Evolutionary conservation across 2,329 filamentous ascomycete genomes (phyloP), one percentile per base, ranked within the genome.

Genomic region (Eutypa lata): DNA sequence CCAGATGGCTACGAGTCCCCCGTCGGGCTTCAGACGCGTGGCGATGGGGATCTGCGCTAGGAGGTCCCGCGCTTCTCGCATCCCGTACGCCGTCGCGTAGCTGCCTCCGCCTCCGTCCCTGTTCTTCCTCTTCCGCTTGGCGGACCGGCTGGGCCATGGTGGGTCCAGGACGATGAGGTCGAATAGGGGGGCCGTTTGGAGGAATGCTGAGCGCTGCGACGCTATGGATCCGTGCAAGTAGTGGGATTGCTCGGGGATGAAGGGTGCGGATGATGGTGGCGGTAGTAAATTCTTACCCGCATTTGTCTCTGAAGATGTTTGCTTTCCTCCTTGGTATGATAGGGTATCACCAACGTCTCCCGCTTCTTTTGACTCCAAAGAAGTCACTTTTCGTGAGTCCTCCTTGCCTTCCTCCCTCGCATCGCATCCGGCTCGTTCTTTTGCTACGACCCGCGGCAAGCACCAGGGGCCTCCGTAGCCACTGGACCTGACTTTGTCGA

Each of bases 71-170:
- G 84, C 75, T 48, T 81, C 76, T 13, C 71, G 63, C 42, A 76
- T 69, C 53, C 71, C 71, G 48, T 72, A 63, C 5, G 77, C 76
- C 6, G 77, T 81, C 2, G 62, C 57, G 67, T 84, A 82, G 58
- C 76, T n/a, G n/a, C n/a, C n/a, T n/a, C n/a, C n/a, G n/a, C n/a
- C n/a, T n/a, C n/a, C n/a, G n/a, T 62, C 69, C 48, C 40, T 22
- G 19, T 64, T 76, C 61, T 82, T 84, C 38, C 87, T 77, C 59
- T 80, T 80, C 14, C 87, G 77, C 59, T 80, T 80, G 13, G 83
- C 89, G 6, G 89, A 92, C 45, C 85, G 81, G 64, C 91, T 93
- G 0, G 89, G 88, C 89, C 90, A 93, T 1, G 90, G 89, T 3
- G 90, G 90, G 64, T 93, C 89, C 19, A 92, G 72, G 7, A 91